Evolutionary conservation across 768 basidiomycete species (phyloP), one percentile per base, ranked within the genome.

Genomic region (Lenzites betulinus): DNA sequence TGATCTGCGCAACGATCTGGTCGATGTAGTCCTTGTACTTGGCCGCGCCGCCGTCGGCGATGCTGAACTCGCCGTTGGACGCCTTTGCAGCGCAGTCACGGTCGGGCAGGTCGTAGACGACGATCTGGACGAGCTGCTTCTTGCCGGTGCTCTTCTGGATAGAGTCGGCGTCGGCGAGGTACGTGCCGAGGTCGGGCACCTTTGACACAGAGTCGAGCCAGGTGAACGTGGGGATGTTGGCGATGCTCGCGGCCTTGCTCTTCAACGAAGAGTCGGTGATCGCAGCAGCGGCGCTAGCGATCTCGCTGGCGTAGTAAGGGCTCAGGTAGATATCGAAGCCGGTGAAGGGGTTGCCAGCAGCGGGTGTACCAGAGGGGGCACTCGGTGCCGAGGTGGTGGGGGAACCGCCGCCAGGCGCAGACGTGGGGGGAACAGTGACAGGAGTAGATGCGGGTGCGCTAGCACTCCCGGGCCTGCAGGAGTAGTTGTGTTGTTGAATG

Each of bases 71-170:
- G 74, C 86, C 85, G 67, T 86, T 86, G 49, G 86, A 88, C 33
- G 86, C 83, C 59, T 77, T 71, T 58, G 86, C 86, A 52, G 84
- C 83, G 67, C 86, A 88, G 65, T 87, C 86, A 75, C 86, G 84
- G 62, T 86, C 83, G 49, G 85, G 85, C 25, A 87, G 74, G 64
- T 87, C 85, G 69, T 78, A 78, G 48, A 78, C 69, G 62, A 78
- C 75, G 60, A 76, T 76, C 57, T 73, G 76, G 25, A 76, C 66
- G 52, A 77, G 66, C 64, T 79, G 78, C 66, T 83, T 83, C 47
- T 75, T 70, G 39, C 83, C 82, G 30, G 75, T 70, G 49, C 78
- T 69, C 67, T 79, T 77, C 25, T 73, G 76, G 59, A 77, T 70
- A n/a, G 82, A 73, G 54, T 69, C 66, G 26, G 84, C 84, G 67